Base-by-base conservation (phyloP, 805 yeast species). In the Candida easanensis region DNA sequence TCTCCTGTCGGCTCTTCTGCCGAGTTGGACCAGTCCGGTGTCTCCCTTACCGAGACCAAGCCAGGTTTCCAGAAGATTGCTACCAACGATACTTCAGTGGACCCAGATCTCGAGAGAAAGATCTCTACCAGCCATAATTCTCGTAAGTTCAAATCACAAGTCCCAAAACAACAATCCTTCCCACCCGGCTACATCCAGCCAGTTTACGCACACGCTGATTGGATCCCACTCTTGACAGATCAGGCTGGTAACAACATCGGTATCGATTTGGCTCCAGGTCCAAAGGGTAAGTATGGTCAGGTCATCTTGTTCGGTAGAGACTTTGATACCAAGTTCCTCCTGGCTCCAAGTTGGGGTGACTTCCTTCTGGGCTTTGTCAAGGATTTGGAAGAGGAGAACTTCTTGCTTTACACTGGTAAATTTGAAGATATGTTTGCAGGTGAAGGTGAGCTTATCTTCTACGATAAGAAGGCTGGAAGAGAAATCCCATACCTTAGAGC, bases 211-310 rank as follows among this genome's bases (percentile, higher is more conserved):
- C 88, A 88, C 62, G 80, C 88, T 4, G 79, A 77, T 56, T 91
- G 99, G 99, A 80, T 91, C 46, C 98, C 99, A 3, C 64, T 91
- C 40, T 79, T 87, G 30, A 88, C 91, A 38, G 99, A 91, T 62
- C 80, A 78, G 41, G 83, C 80, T 18, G 99, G 99, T 36, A 91
- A 91, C 67, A 90, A 89, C 63, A 82, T 91, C 50, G 99, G 89
- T 40, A 70, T 93, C 14, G 99, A 91, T 66, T 73, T 91, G 46
- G 82, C 87, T 3, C 91, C 93, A 1, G 96, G 88, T 7, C 75
- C 82, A 9, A 66, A 68, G 21, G 96, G 97, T 35, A 73, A 70
- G 45, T 80, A 85, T 77, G 99, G 98, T 30, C 99, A 91, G 67
- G 84, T 93, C 16, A 91, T 91, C 49, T 60, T 90, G 42, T 91